phyloP scores from a whole-genome alignment of 2,329 filamentous ascomycete species.

The Amesomyces nigricolor region DNA sequence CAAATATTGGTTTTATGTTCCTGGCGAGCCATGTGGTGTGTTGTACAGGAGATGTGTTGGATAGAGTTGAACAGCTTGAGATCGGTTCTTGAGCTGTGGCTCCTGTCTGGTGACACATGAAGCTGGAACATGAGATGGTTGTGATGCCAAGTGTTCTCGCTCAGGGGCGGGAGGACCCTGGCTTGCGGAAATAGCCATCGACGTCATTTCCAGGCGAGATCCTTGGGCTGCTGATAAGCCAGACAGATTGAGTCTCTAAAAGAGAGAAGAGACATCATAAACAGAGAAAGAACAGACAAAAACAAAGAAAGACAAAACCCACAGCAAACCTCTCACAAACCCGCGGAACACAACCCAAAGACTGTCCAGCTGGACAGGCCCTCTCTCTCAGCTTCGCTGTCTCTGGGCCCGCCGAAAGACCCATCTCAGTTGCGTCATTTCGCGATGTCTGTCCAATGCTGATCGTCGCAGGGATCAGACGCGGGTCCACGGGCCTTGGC shows the following conservation, averaged over 20 bases:
- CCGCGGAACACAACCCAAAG: not conserved
- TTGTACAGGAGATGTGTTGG: too few species aligned
- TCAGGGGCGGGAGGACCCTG: not conserved
- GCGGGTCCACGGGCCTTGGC: not conserved
- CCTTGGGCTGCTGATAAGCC: not conserved
- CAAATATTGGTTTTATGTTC: too few species aligned
- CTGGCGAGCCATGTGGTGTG: too few species aligned
- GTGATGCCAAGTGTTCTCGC: not conserved
- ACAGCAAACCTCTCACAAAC: too few species aligned
- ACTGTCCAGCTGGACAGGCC: slow-evolving; percentile 16
- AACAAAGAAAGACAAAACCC: too few species aligned
- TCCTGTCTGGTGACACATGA: too few species aligned
- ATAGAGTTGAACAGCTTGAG: too few species aligned
- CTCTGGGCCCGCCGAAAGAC: not conserved
- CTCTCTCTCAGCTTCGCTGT: not conserved
- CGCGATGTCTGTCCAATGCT: not conserved
- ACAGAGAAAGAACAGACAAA: not conserved
- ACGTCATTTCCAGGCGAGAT: slow-evolving; percentile 8
- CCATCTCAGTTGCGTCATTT: slow-evolving; percentile 16
- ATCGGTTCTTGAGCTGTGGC: too few species aligned
- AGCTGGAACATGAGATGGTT: not conserved
- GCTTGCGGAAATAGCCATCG: slow-evolving; percentile 9
- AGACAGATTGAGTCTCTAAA: too few species aligned
- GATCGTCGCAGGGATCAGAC: slow-evolving; percentile 12
- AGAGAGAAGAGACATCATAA: not conserved